Evolutionary conservation across 805 yeast species (phyloP).

Genomic region (Monosporozyma yasuniensis): DNA sequence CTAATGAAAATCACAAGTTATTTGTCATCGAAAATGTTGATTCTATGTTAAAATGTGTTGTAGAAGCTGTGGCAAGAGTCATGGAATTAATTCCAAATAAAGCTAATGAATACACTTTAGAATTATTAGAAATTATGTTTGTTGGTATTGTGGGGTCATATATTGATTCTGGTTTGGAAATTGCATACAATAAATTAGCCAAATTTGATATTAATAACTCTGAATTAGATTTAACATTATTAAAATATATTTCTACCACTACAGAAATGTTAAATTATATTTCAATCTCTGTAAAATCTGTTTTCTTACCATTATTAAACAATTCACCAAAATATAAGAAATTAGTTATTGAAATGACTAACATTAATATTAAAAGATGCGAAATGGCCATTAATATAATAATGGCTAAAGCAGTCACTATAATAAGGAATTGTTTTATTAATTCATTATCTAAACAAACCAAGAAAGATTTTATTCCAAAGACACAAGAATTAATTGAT

Average conservation of each 20-base stretch:
- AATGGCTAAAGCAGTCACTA: slow-evolving; percentile 46
- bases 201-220: slow-evolving; percentile 28
- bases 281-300: slow-evolving; percentile 64
- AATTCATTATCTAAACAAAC: slow-evolving; percentile 55
- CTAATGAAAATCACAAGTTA: background rate
- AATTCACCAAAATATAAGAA: slow-evolving; percentile 49
- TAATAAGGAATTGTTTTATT: slow-evolving; percentile 43
- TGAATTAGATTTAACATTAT: slow-evolving; percentile 37
- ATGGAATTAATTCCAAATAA: slow-evolving; percentile 62
- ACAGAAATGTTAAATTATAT: slow-evolving; percentile 56
- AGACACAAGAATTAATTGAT: slow-evolving; percentile 36
- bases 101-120: slow-evolving; percentile 53
- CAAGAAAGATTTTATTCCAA: slow-evolving; percentile 56
- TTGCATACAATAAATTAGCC: slow-evolving; percentile 43
- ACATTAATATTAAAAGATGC: slow-evolving; percentile 48
- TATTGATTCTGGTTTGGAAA: slow-evolving; percentile 67
- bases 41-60: slow-evolving; percentile 53
- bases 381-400: slow-evolving; percentile 61
- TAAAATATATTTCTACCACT: slow-evolving; percentile 42
- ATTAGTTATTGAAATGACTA: slow-evolving; percentile 52
- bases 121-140: slow-evolving; percentile 56
- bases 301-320: slow-evolving; percentile 64
- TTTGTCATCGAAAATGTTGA: slow-evolving; percentile 45
- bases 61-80: slow-evolving; percentile 70
- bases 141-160: slow-evolving; percentile 66